phyloP scores from a whole-genome alignment of 768 basidiomycete genomes.

The Phanerodontia chrysosporium region DNA sequence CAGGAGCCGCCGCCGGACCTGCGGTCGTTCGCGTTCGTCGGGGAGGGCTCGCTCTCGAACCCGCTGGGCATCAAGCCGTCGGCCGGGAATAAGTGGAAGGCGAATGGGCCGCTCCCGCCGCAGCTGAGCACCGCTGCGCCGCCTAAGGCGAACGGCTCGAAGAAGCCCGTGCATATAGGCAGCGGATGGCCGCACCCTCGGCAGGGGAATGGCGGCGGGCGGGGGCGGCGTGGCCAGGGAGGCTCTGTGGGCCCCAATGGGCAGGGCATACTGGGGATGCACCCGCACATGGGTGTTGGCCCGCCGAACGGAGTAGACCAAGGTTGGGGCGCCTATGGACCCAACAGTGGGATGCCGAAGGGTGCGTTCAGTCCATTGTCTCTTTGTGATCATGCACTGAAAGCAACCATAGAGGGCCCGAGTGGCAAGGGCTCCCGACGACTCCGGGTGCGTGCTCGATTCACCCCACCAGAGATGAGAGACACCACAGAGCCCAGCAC shows the following conservation, averaged over 20 bases:
- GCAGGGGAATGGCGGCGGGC: slow-evolving; percentile 6
- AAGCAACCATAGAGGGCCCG: neutral
- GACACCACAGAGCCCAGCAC: neutral
- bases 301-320: neutral
- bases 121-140: slow-evolving; percentile 9
- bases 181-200: slow-evolving; percentile 42
- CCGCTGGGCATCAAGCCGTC: slow-evolving; percentile 55
- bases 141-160: slow-evolving; percentile 25
- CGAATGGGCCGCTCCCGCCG: neutral
- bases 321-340: neutral
- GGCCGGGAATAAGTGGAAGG: neutral
- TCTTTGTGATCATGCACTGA: neutral
- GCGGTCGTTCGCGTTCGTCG: slow-evolving; percentile 35
- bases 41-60: slow-evolving; percentile 44
- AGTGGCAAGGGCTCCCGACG: neutral
- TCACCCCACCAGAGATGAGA: neutral
- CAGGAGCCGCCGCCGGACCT: slow-evolving; percentile 31
- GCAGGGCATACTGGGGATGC: neutral
- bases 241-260: neutral
- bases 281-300: neutral
- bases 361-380: neutral
- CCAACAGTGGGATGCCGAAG: neutral
- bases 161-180: slow-evolving; percentile 43
- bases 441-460: neutral
- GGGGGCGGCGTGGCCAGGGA: neutral